Evolutionary conservation across 352 stramenopile genomes (phyloP).

Genomic region (Phytophthora hibernalis): DNA sequence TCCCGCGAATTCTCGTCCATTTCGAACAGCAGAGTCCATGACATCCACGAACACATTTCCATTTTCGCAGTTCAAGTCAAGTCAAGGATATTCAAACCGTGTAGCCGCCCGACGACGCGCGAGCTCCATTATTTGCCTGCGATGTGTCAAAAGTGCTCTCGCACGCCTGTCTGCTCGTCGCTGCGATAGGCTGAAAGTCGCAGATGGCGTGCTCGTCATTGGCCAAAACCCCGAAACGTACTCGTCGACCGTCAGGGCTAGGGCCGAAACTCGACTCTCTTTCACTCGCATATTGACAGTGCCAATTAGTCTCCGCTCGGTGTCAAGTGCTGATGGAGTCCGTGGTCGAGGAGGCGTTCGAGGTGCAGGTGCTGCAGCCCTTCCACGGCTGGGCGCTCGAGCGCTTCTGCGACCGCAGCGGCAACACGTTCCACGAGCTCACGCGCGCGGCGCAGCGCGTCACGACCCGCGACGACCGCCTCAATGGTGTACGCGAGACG

Average conservation of each 20-base stretch:
- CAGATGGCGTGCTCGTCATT: background rate
- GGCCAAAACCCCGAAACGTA: slow-evolving; percentile 15
- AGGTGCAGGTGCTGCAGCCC: slow-evolving; percentile 85
- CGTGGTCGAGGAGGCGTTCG: slow-evolving; percentile 84
- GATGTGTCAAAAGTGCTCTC: slow-evolving; percentile 22
- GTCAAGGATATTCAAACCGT: no score
- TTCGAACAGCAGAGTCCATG: background rate
- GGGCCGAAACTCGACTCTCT: slow-evolving; percentile 20
- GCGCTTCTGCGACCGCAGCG: slow-evolving; percentile 82
- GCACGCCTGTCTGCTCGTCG: slow-evolving; percentile 17
- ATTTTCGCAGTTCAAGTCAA: no score
- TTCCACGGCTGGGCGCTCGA: slow-evolving; percentile 85
- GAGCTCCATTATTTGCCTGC: slow-evolving; percentile 19
- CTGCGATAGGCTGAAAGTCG: background rate
- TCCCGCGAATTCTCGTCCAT: slow-evolving; percentile 14
- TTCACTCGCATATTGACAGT: slow-evolving; percentile 25
- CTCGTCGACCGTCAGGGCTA: slow-evolving; percentile 29
- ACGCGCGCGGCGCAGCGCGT: slow-evolving; percentile 56
- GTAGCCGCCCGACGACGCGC: background rate
- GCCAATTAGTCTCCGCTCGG: slow-evolving; percentile 21
- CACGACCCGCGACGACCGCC: slow-evolving; percentile 50
- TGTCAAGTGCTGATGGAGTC: slow-evolving; percentile 57
- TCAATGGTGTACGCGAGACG: slow-evolving; percentile 53
- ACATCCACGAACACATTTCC: no score
- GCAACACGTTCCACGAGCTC: slow-evolving; percentile 72